Evolutionary conservation across 345 rosid species (phyloP).

Genomic region (Ceriops zippeliana): DNA sequence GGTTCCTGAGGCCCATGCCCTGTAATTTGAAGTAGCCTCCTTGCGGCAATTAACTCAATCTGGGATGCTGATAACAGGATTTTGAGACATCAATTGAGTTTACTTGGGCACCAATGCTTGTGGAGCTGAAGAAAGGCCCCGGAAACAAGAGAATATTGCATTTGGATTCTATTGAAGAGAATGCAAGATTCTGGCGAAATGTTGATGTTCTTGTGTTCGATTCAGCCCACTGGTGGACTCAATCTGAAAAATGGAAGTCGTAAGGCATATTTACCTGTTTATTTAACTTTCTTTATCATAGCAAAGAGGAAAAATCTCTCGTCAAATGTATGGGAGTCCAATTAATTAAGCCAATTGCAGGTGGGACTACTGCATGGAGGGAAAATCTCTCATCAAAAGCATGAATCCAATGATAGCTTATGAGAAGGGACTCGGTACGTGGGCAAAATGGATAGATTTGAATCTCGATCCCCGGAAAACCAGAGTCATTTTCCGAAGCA

Average conservation of each 20-base stretch:
- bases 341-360: constrained; percentile 24
- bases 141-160: constrained; percentile 63
- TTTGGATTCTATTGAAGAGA: constrained; percentile 83
- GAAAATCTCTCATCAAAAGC: constrained; percentile 33
- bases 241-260: constrained; percentile 67
- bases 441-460: constrained; percentile 70
- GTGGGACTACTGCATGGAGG: constrained; percentile 76
- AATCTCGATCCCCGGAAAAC: constrained; percentile 54
- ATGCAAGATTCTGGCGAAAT: constrained; percentile 86
- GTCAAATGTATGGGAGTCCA: too few species aligned
- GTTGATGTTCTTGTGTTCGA: constrained; percentile 85
- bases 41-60: not conserved
- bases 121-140: constrained; percentile 60
- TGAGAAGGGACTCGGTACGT: constrained; percentile 59
- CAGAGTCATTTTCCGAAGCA: constrained; percentile 61
- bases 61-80: constrained; percentile 43
- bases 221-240: constrained; percentile 99
- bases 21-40: not conserved
- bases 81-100: constrained; percentile 77
- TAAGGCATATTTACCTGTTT: constrained; percentile 28
- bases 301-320: too few species aligned
- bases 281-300: not conserved
- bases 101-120: constrained; percentile 91
- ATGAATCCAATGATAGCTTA: constrained; percentile 75
- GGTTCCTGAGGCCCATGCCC: not conserved